A percentile compares a stretch with the other conserved stretches of the same genome.
These are phyloP conservation scores for Betula pendula DNA, from an alignment of 306 rosid genomes.

Conservation along the genomic window DNA sequence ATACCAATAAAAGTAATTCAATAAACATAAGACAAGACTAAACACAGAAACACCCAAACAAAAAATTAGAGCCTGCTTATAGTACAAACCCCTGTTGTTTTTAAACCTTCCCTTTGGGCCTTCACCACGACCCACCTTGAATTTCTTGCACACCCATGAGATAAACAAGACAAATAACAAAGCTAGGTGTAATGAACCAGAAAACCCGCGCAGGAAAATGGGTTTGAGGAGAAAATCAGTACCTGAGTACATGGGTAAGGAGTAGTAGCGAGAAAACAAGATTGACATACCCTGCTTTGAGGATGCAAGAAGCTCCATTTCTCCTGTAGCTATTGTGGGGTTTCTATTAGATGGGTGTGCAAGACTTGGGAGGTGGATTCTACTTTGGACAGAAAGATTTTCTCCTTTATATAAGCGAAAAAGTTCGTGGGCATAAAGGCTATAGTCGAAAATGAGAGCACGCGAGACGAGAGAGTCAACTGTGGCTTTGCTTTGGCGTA, in stretches of 20 bases:
- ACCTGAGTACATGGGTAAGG: constrained; percentile 17
- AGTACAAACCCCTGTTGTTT: constrained; percentile 14
- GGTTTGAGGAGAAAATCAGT: constrained; percentile 42
- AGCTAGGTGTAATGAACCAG: constrained; percentile 47
- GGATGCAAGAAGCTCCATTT: constrained; percentile 30
- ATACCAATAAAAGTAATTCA: constrained; percentile 50
- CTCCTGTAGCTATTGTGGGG: neutral
- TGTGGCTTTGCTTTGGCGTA: neutral
- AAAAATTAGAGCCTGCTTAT: constrained; percentile 25
- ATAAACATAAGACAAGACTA: constrained; percentile 41
- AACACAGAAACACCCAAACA: constrained; percentile 37
- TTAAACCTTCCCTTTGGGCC: constrained; percentile 28
- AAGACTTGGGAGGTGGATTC: neutral
- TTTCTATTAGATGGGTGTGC: constrained; percentile 10
- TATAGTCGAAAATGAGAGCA: neutral
- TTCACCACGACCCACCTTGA: constrained; percentile 22
- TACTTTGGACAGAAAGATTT: neutral
- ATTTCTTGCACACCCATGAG: constrained; percentile 45
- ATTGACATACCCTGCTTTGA: constrained; percentile 19
- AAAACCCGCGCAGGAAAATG: constrained; percentile 44
- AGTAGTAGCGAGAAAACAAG: constrained; percentile 24
- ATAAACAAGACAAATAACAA: constrained; percentile 38
- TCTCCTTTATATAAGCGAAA: neutral
- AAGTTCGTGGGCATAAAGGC: neutral
- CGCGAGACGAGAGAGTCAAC: neutral